Evolutionary conservation across 2,329 filamentous ascomycete species (phyloP).

Genomic region (Coniochaeta sp.): DNA sequence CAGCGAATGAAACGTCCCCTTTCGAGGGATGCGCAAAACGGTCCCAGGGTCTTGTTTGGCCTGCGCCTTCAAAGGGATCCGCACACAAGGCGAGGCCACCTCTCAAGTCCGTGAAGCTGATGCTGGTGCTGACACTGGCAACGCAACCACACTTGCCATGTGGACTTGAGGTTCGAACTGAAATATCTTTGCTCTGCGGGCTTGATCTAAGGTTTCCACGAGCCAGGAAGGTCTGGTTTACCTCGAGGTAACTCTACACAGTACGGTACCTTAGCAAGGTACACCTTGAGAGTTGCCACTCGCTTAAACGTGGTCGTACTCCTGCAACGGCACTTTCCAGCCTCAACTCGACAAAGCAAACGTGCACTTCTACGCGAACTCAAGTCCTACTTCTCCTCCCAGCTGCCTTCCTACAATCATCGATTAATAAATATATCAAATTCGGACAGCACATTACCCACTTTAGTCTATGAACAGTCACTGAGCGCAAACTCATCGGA

Average conservation of each 20-base stretch:
- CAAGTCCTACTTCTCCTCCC: background rate
- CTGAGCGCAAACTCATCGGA: background rate
- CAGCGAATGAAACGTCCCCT: background rate
- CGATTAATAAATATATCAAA: background rate
- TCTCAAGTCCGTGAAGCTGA: background rate
- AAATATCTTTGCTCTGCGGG: background rate
- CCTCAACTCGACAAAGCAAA: background rate
- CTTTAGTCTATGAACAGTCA: background rate
- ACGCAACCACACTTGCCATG: background rate
- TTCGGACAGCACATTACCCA: background rate
- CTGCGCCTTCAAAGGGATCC: background rate
- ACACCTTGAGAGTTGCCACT: background rate
- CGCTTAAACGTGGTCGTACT: background rate
- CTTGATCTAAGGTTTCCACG: background rate
- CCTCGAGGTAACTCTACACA: too few species aligned
- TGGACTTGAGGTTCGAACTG: background rate
- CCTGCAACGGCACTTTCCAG: background rate
- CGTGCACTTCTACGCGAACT: background rate
- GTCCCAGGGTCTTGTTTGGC: background rate
- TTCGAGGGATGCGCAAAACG: background rate
- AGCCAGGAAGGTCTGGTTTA: too few species aligned
- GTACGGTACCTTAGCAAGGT: background rate
- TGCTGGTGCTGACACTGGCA: background rate
- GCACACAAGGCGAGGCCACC: background rate
- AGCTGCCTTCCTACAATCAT: background rate